Base-by-base conservation (phyloP, 75 land plant species). In the Cryptomeria japonica region DNA sequence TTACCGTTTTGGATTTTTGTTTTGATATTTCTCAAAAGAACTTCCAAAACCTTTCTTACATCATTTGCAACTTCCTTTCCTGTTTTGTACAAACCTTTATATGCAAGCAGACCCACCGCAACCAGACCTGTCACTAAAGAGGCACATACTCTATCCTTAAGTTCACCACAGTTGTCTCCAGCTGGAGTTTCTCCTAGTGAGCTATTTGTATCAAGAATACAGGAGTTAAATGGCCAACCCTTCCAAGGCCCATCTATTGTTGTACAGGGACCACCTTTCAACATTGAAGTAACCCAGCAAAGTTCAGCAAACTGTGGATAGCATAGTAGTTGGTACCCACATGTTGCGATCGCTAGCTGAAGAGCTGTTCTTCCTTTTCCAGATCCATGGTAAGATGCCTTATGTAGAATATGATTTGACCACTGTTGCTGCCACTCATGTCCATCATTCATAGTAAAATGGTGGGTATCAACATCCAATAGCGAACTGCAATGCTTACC, bases 61-160 rank as follows among this genome's bases (percentile, higher is more conserved):
- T 95, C 99, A 64, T 13, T n/a, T 39, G 92, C 93, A 75, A 98
- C 94, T 92, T 98, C 97, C 72, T 86, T 90, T 13, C 92, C 91
- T 75, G 94, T 94, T 56, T 84, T 83, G 87, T 98, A 98, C 18
- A 86, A 88, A 47, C 99, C 99, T 89, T 87, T 94, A 79, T 89
- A 94, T 87, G 98, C 97, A 87, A 92, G 89, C 53, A 96, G 92
- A 72, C 95, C 99, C 88, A 98, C 96, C 73, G 99, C 99, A 78
- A 90, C 75, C 19, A 98, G 89, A 25, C 99, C 99, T 84, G 92
- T 93, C 8, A 98, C 94, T 47, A 88, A 34, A 82, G 86, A 83
- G 88, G 34, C 85, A 37, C 72, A 84, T 75, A 90, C 90, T 64
- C 47, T 91, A 58, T 19, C 84, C 76, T 91, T 93, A 36, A 22